Evolutionary conservation across 306 rosid genomes (phyloP), one percentile per base, ranked within the genome.

Genomic region (Medicago arabica): DNA sequence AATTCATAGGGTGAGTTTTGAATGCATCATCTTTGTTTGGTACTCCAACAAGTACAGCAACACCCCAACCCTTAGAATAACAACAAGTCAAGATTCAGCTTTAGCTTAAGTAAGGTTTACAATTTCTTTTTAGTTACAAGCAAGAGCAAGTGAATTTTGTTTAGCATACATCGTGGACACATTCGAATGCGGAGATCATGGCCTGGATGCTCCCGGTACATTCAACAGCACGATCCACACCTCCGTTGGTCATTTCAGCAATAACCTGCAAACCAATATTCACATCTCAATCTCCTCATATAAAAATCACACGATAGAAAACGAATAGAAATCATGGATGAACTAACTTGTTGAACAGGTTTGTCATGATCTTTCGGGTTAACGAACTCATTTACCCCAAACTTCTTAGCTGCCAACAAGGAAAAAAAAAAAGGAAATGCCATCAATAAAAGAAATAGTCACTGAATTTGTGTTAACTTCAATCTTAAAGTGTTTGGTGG

Each of bases 1-100:
- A 76, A 66, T 93, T 91, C 80, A 87, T 0, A 2, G 96, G 96
- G 77, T 88, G 88, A 69, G 98, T 93, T 74, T 86, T 86, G 87
- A 93, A 93, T 34, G 90, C 89, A 75, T 91, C 97, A 25, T 93
- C 97, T 83, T 89, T 93, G 77, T 5, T 93, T 51, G 97, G 97
- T 63, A 93, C 93, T 25, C 98, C 98, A 31, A 93, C 98, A 4
- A 93, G 93, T 12, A 93, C 98, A 39, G 97, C 98, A 72, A 93
- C 92, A 34, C 97, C 98, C 98, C 98, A 93, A 12, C 98, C 98
- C 98, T 93, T 86, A 41, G 6, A 50, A 75, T 0, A 38, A 69
- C 15, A 38, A 69, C 15, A 63, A 70, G 77, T 66, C 53, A 77
- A 34, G 46, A 18, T 76, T 67, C 40, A 28, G 63, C 28, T 16